Conservation (phyloP, 352 stramenopile species). For the Globisporangium carolinianum region DNA sequence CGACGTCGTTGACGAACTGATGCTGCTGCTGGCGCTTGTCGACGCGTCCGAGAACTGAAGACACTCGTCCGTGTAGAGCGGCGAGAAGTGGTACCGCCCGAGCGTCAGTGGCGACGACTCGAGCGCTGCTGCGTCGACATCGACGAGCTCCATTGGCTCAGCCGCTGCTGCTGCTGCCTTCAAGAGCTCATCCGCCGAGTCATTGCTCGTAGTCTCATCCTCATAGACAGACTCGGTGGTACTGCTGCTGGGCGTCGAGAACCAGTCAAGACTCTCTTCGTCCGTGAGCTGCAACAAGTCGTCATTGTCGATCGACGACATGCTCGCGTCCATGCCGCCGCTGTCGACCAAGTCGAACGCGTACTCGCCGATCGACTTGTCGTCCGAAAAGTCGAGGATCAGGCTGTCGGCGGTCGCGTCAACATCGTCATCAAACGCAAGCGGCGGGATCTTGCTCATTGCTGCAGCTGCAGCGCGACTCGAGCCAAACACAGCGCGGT, state of each 20-base stretch:
- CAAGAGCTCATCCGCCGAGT: slow-evolving; percentile 14
- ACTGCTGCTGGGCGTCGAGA: slow-evolving; percentile 33
- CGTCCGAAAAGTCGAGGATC: slow-evolving; percentile 77
- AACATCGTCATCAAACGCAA: slow-evolving; percentile 48
- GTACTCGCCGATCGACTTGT: slow-evolving; percentile 59
- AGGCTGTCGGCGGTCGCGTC: slow-evolving; percentile 31
- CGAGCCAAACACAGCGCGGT: slow-evolving; percentile 22
- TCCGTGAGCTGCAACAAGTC: slow-evolving; percentile 75
- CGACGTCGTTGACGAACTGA: background rate
- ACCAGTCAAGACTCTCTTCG: slow-evolving; percentile 77
- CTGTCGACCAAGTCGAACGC: slow-evolving; percentile 36
- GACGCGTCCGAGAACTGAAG: slow-evolving; percentile 16
- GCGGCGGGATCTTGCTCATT: slow-evolving; percentile 16
- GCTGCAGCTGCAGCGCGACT: slow-evolving; percentile 7
- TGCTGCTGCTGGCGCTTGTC: background rate
- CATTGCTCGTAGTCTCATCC: too few relatives aligned
- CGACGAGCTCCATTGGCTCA: background rate
- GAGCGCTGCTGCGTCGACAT: background rate
- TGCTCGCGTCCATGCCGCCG: slow-evolving; percentile 11
- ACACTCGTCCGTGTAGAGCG: slow-evolving; percentile 20
- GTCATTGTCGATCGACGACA: slow-evolving; percentile 58
- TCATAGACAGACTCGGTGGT: background rate
- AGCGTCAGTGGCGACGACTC: slow-evolving; percentile 13
- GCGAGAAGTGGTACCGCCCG: slow-evolving; percentile 19
- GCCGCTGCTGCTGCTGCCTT: background rate